Evolutionary conservation across 768 basidiomycete genomes (phyloP), one percentile per base, ranked within the genome.

Genomic region (Mycena pura): DNA sequence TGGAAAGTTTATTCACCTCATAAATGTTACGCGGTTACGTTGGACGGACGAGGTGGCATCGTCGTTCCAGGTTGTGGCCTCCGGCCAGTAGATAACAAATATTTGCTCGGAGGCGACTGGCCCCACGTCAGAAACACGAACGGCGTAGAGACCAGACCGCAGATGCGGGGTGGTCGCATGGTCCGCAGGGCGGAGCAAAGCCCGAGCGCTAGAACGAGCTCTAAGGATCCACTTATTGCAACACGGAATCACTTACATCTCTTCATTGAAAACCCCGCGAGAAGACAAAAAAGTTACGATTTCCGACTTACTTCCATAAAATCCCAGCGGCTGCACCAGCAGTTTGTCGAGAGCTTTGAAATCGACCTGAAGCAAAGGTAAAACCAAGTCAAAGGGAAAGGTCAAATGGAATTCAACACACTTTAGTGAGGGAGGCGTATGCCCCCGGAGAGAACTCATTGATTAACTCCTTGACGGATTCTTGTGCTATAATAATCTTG

Each of bases 41-140:
- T 76, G 67, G 46, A 84, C 78, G 5, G 83, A 73, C 1, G 78
- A 73, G 6, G 72, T 32, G 0, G 84, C 80, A 14, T 75, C 71
- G 67, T 87, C 85, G 31, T 82, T 68, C 87, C 87, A 88, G 0
- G 86, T 87, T 0, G 72, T 77, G 28, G 83, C 76, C 59, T 89
- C 85, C 0, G 86, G 86, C 87, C 88, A 89, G 56, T 84, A 87
- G 6, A 88, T 64, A 14, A 85, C 77, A 48, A 83, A 85, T 7
- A 83, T 48, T 22, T 74, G 67, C 24, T 75, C 69, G 2, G 43
- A 25, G 2, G 61, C 60, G 1, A 32, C 59, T 13, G 57, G 27
- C 21, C 46, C 41, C 22, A n/a, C 45, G n/a, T 25, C 31, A 19
- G 57, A 55, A 5, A 63, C 21, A n/a, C 72, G 73, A 28, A 78